These are phyloP conservation scores for Exophiala sideris DNA, from an alignment of 2,329 filamentous ascomycete species.

Conservation along the genomic window DNA sequence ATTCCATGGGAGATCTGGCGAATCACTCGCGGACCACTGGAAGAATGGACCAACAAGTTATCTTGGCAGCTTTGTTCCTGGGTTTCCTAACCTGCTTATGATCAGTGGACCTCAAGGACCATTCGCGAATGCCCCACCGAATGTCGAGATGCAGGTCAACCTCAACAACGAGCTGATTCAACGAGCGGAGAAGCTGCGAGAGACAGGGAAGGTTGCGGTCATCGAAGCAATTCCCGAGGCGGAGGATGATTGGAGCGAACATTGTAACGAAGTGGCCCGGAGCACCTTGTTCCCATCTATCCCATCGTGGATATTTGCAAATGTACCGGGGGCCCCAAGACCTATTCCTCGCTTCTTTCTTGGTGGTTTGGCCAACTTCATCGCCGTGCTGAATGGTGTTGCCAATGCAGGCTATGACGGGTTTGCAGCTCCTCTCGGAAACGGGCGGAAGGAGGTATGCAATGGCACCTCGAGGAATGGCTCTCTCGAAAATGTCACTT, in stretches of 20 bases:
- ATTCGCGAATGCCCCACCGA: conserved; percentile 39
- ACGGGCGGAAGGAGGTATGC: conserved; percentile 14
- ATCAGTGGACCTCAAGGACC: conserved; percentile 38
- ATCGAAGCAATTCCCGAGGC: conserved; percentile 50
- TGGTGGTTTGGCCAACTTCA: conserved; percentile 10
- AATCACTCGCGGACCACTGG: conserved; percentile 34
- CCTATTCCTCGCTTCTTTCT: conserved; percentile 15
- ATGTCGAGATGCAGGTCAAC: conserved; percentile 37
- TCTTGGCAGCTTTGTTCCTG: conserved; percentile 36
- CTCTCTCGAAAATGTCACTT: conserved; percentile 2
- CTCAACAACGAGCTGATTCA: conserved; percentile 48
- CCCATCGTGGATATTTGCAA: conserved; percentile 51
- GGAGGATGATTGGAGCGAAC: conserved; percentile 45
- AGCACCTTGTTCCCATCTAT: conserved; percentile 36
- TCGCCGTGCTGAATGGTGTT: conserved; percentile 5
- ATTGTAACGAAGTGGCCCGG: conserved; percentile 27
- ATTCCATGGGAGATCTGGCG: conserved; percentile 45
- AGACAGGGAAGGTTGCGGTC: conserved; percentile 38
- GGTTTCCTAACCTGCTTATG: conserved; percentile 47
- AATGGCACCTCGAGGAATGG: conserved; percentile 10
- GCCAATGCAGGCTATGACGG: conserved; percentile 15
- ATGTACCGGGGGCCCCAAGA: conserved; percentile 40
- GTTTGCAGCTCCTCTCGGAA: conserved; percentile 17
- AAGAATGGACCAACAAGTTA: conserved; percentile 32
- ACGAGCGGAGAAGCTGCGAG: conserved; percentile 51